Percentiles rank a stretch among this genome's conserved stretches.
These are phyloP conservation scores for Phytophthora nicotianae DNA, from an alignment of 352 stramenopile species.

Conservation along the genomic window DNA sequence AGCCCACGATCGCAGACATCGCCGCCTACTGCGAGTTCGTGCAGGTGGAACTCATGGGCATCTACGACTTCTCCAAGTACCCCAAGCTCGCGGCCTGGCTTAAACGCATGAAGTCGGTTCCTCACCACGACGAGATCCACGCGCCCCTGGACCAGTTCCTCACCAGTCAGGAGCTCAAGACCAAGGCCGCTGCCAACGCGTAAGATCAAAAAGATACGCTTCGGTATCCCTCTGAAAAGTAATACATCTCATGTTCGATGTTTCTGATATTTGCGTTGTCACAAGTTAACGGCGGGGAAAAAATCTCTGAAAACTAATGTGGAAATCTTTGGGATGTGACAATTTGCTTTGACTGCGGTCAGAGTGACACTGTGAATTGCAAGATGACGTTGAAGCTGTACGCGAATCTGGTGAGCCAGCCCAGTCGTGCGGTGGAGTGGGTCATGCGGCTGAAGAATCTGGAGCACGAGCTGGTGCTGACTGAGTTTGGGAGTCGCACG, in stretches of 20 bases:
- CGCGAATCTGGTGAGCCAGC: constrained; percentile 48
- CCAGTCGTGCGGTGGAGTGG: constrained; percentile 39
- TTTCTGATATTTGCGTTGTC: neutral
- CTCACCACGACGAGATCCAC: constrained; percentile 57
- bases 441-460: constrained; percentile 46
- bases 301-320: neutral
- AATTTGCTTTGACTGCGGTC: neutral
- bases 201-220: constrained; percentile 8
- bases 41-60: constrained; percentile 46
- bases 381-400: constrained; percentile 42
- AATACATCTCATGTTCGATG: constrained; percentile 1
- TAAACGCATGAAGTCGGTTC: constrained; percentile 55
- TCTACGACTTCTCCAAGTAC: constrained; percentile 51
- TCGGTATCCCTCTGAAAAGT: neutral
- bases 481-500: constrained; percentile 28
- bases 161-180: constrained; percentile 28
- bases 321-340: neutral
- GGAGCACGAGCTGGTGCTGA: constrained; percentile 35
- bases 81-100: constrained; percentile 54
- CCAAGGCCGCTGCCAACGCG: constrained; percentile 20
- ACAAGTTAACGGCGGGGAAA: neutral
- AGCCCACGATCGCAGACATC: constrained; percentile 41
- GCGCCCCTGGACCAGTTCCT: constrained; percentile 31
- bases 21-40: constrained; percentile 50
- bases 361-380: neutral